These are phyloP conservation scores for Penicillium brevicompactum DNA, from an alignment of 2,329 filamentous ascomycete species.

Conservation along the genomic window DNA sequence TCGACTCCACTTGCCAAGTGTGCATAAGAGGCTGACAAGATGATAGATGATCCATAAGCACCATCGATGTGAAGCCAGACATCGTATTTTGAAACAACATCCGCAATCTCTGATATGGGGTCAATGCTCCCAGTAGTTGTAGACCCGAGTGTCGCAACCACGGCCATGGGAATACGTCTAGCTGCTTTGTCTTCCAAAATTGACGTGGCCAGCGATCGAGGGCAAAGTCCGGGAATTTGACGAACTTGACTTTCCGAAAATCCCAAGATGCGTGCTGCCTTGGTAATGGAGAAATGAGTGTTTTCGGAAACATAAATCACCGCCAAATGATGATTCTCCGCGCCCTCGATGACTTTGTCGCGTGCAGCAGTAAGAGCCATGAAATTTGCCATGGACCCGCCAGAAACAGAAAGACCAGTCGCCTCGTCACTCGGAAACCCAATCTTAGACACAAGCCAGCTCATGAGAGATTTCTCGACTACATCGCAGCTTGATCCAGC, in stretches of 20 bases:
- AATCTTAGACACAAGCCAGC: constrained; percentile 17
- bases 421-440: constrained; percentile 12
- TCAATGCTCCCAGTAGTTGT: constrained; percentile 25
- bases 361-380: constrained; percentile 21
- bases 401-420: constrained; percentile 22
- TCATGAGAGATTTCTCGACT: constrained; percentile 13
- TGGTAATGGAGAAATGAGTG: constrained; percentile 18
- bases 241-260: constrained; percentile 18
- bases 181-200: constrained; percentile 7
- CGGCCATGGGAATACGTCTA: constrained; percentile 14
- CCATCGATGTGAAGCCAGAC: constrained; percentile 30
- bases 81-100: constrained; percentile 7
- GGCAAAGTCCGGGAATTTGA: constrained; percentile 5
- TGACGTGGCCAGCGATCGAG: not conserved
- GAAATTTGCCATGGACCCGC: constrained; percentile 27
- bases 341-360: constrained; percentile 12
- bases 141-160: constrained; percentile 21
- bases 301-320: constrained; percentile 22
- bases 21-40: constrained; percentile 13
- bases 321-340: not conserved
- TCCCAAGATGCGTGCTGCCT: constrained; percentile 16
- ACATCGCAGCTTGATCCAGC: not conserved
- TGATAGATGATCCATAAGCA: constrained; percentile 22
- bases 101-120: constrained; percentile 14
- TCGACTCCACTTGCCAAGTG: constrained; percentile 13